Base-by-base conservation (phyloP, 257 asterid species). In the Leonotis leonurus region DNA sequence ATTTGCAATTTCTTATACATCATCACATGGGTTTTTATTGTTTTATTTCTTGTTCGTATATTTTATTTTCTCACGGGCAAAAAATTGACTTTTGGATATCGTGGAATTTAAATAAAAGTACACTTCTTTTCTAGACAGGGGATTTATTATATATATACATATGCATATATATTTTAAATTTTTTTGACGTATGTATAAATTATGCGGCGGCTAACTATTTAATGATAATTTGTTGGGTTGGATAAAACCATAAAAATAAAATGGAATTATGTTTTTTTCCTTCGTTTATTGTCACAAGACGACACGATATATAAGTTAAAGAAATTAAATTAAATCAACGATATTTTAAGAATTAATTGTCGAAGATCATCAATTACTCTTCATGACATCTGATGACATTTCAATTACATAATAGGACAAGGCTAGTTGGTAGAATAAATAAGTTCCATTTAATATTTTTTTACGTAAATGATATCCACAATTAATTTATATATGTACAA, bases 201-300 rank as follows among this genome's bases (percentile, higher is more conserved):
- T 29, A 17, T 18, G 56, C 4, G 67, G 56, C 30, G 44, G 35
- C 3, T 46, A 22, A 62, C n/a, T 60, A 64, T 51, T 64, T 39
- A 64, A 64, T 39, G 59, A 60, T 2, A 27, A 26, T 52, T 64
- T 52, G 54, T 52, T 40, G 62, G 49, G 62, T 26, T 52, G 10
- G 70, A 64, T 52, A 52, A 43, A 45, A 32, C 6, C 54, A 52
- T 52, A 64, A 37, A 36, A 8, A 64, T 24, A 39, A 37, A 51
- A 2, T 52, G 54, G 39, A 64, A 9, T 11, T 44, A 0, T 29
- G 0, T 49, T 22, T 9, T 8, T 18, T 1, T 9, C 13, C 2
- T 21, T 12, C n/a, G 11, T 39, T n/a, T n/a, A n/a, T n/a, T n/a
- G n/a, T 8, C 2, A 44, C 8, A 44, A 61, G 11, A 61, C 56